Percentiles rank a stretch among this genome's conserved stretches.
Evolutionary conservation across 768 basidiomycete species (phyloP).

Genomic region (Psilocybe tampanensis): DNA sequence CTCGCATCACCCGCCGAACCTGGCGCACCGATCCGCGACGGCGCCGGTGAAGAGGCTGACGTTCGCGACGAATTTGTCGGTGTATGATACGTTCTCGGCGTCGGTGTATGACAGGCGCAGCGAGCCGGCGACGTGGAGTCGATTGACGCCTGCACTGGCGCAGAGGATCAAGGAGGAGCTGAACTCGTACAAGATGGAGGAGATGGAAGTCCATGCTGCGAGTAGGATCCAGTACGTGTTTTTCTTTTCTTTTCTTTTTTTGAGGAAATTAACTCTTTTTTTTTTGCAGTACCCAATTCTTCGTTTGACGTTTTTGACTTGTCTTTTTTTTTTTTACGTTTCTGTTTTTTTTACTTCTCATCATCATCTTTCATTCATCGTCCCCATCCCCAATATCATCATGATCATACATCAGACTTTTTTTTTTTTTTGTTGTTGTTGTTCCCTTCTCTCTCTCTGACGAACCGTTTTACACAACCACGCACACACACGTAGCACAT

Average conservation of each 20-base stretch:
- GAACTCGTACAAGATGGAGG: constrained; percentile 99
- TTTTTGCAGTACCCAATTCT: constrained; percentile 75
- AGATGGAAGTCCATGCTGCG: constrained; percentile 97
- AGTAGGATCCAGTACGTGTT: constrained; percentile 89
- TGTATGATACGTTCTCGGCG: too few species aligned
- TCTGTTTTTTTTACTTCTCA: constrained; percentile 5
- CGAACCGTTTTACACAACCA: too few species aligned
- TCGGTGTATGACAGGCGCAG: constrained; percentile 92
- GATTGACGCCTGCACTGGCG: constrained; percentile 90
- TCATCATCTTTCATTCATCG: too few species aligned
- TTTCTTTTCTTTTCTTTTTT: constrained; percentile 7
- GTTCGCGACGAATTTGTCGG: too few species aligned
- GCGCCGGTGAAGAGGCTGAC: too few species aligned
- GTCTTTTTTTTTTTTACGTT: too few species aligned
- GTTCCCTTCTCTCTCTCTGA: too few species aligned
- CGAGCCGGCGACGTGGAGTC: constrained; percentile 97
- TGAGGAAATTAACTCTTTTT: too few species aligned
- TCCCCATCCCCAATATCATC: too few species aligned
- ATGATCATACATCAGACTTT: constrained; percentile 3
- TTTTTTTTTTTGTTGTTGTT: too few species aligned
- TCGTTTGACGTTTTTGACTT: constrained; percentile 80
- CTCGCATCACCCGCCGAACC: too few species aligned
- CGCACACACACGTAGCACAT: neutral
- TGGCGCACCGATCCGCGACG: too few species aligned
- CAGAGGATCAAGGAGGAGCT: constrained; percentile 98